Evolutionary conservation across 768 basidiomycete genomes (phyloP).

Genomic region (Hygrocybe punicea): DNA sequence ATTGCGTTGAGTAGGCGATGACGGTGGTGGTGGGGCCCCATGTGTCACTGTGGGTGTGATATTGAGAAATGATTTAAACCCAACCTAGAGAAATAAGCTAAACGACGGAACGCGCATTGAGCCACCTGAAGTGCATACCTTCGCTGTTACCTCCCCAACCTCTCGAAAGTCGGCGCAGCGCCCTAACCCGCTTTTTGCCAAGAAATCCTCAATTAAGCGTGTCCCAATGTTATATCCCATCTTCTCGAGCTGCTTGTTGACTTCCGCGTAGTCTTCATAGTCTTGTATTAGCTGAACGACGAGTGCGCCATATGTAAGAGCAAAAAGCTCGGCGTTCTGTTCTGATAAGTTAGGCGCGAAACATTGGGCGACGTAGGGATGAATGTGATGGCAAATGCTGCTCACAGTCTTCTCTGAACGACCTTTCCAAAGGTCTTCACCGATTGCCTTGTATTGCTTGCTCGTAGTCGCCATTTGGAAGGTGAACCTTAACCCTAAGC

Average conservation of each 20-base stretch:
- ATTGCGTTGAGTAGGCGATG: constrained; percentile 44
- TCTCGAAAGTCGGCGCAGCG: constrained; percentile 91
- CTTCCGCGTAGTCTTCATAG: constrained; percentile 95
- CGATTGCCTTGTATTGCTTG: constrained; percentile 83
- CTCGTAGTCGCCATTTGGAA: constrained; percentile 61
- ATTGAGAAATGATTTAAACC: constrained; percentile 96
- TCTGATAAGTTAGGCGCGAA: constrained; percentile 11
- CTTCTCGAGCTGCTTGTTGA: constrained; percentile 95
- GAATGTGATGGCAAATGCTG: background rate
- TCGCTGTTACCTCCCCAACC: constrained; percentile 91
- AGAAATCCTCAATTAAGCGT: constrained; percentile 93
- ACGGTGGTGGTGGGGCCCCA: constrained; percentile 47
- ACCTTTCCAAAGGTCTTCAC: constrained; percentile 95
- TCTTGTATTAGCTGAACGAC: constrained; percentile 99
- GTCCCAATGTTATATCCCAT: constrained; percentile 99
- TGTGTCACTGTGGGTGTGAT: constrained; percentile 83
- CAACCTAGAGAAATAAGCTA: constrained; percentile 60
- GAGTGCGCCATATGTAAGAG: constrained; percentile 93
- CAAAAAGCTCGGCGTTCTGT: constrained; percentile 96
- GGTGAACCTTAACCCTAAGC: background rate
- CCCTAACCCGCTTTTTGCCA: constrained; percentile 89
- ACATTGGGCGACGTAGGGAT: constrained; percentile 12
- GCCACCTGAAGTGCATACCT: constrained; percentile 52
- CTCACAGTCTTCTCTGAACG: constrained; percentile 93
- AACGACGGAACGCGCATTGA: background rate